Conservation (phyloP, 2,329 filamentous ascomycete genomes). For the Phoma sp. region DNA sequence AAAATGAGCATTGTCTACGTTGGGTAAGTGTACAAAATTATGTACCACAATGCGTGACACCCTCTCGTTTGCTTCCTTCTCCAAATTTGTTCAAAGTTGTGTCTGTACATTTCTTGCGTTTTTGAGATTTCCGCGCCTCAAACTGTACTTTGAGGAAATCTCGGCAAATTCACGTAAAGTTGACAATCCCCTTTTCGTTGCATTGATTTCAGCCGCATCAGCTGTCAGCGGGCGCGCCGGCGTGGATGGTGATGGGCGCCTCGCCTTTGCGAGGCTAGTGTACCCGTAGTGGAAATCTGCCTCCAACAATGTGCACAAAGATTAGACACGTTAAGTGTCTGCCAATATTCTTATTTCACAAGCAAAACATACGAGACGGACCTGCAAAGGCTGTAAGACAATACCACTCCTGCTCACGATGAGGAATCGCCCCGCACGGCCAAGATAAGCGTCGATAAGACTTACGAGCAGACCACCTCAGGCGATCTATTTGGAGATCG, state of each 20-base stretch:
- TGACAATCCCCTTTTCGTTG: slow-evolving; percentile 6
- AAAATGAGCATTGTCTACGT: not conserved
- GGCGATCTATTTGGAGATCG: slow-evolving; percentile 13
- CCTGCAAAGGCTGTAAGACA: not conserved
- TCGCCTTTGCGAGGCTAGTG: slow-evolving; percentile 3
- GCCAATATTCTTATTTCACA: not conserved
- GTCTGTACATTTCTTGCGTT: too few species aligned
- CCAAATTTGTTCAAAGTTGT: too few species aligned
- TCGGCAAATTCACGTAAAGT: too few species aligned
- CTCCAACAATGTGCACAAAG: not conserved
- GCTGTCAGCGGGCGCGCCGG: slow-evolving; percentile 7
- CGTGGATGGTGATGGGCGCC: slow-evolving; percentile 1
- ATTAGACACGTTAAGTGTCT: not conserved
- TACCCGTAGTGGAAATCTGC: not conserved
- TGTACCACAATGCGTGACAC: too few species aligned
- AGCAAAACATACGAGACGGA: not conserved
- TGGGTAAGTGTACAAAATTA: too few species aligned
- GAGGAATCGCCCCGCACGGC: not conserved
- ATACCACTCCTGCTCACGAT: not conserved
- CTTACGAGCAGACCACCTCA: not conserved
- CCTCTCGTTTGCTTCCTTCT: too few species aligned
- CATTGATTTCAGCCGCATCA: slow-evolving; percentile 5
- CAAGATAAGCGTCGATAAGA: not conserved
- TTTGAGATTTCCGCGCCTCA: too few species aligned
- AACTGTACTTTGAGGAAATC: too few species aligned